A percentile compares a stretch with the other conserved stretches of the same genome.
These are phyloP conservation scores for Calocera cornea DNA, from an alignment of 768 basidiomycete species.

Conservation along the genomic window DNA sequence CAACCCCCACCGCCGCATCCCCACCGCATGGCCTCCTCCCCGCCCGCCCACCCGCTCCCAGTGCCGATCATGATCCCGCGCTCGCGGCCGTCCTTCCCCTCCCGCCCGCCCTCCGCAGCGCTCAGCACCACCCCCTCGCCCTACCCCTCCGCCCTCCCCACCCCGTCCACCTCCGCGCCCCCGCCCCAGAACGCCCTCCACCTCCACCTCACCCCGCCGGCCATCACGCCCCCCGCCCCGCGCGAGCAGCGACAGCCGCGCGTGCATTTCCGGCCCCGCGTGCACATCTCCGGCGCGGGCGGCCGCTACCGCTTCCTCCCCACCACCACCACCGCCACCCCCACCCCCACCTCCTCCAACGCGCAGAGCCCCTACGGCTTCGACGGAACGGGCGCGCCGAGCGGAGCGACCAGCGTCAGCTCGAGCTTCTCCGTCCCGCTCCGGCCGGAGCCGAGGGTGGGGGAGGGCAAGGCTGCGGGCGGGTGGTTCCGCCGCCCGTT, in stretches of 20 bases:
- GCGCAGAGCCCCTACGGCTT: not conserved
- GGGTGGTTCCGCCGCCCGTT: not conserved
- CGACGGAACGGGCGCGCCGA: not conserved
- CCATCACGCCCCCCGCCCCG: not conserved
- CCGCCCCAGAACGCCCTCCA: not conserved
- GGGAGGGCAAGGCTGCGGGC: not conserved
- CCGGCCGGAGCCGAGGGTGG: not conserved
- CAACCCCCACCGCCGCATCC: not conserved
- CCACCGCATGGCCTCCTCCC: not conserved
- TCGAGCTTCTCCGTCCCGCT: not conserved
- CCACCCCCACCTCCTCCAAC: not conserved
- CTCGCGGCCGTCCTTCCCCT: not conserved
- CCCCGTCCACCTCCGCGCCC: not conserved
- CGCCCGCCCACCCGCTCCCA: not conserved
- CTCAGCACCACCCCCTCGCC: not conserved
- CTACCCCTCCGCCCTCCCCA: not conserved
- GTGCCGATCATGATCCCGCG: not conserved
- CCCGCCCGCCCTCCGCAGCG: not conserved
- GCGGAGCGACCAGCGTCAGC: not conserved
- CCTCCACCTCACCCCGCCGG: not conserved
- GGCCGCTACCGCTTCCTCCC: not conserved
- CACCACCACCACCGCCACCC: not conserved
- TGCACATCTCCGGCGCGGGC: not conserved
- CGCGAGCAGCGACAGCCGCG: not conserved
- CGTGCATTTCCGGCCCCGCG: not conserved